Percentiles rank a stretch among this genome's conserved stretches.
These are phyloP conservation scores for Spirogloea muscicola DNA, from an alignment of 139 green algal species.

Conservation along the genomic window DNA sequence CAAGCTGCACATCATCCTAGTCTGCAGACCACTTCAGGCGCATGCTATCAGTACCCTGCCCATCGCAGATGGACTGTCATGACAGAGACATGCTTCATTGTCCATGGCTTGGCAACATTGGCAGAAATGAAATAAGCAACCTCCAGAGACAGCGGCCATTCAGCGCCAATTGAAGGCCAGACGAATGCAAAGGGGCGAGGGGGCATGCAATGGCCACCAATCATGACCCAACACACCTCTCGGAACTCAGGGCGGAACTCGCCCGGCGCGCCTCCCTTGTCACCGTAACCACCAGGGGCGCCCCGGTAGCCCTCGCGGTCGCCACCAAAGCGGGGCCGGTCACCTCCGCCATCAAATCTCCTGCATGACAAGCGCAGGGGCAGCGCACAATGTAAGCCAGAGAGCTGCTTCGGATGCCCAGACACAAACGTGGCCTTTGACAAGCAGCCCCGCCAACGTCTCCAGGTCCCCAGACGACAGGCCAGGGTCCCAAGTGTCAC, in stretches of 20 bases:
- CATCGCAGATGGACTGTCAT: too few relatives aligned
- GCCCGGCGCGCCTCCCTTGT: conserved; percentile 59
- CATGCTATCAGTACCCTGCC: too few relatives aligned
- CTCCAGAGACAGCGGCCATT: too few relatives aligned
- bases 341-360: conserved; percentile 28
- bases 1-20: too few relatives aligned
- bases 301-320: conserved; percentile 52
- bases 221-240: too few relatives aligned
- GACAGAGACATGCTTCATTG: too few relatives aligned
- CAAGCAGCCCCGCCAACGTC: not conserved
- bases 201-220: too few relatives aligned
- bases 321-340: conserved; percentile 53
- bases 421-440: not conserved
- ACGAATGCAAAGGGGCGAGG: too few relatives aligned
- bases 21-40: too few relatives aligned
- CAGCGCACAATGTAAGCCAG: not conserved
- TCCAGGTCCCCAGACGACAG: not conserved
- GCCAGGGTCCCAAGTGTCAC: not conserved
- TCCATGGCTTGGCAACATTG: too few relatives aligned
- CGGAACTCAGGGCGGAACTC: conserved; percentile 59
- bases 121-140: too few relatives aligned
- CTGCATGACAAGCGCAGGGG: not conserved
- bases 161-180: too few relatives aligned
- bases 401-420: not conserved
- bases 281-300: conserved; percentile 27